A percentile compares a stretch with the other conserved stretches of the same genome.
Conservation (phyloP, 805 yeast genomes). For the Cyberlindnera euphorbiiphila region DNA sequence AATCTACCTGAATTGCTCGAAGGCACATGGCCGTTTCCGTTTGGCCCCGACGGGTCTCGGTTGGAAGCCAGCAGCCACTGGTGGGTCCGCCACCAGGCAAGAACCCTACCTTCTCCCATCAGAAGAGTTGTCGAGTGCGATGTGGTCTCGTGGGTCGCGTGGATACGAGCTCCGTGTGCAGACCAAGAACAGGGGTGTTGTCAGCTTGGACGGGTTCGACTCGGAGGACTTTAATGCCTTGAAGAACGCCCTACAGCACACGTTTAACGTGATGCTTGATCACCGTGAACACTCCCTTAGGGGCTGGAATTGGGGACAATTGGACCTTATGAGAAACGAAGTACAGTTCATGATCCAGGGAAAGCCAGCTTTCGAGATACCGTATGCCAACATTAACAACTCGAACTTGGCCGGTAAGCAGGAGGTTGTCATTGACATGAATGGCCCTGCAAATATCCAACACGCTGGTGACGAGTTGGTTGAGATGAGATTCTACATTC, state of each 20-base stretch:
- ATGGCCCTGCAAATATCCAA: conserved; percentile 47
- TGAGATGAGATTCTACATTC: conserved; percentile 89
- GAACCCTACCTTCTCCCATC: conserved; percentile 88
- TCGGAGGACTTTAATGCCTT: conserved; percentile 74
- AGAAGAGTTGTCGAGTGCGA: conserved; percentile 71
- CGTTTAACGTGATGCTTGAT: conserved; percentile 71
- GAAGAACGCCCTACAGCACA: conserved; percentile 78
- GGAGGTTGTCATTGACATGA: conserved; percentile 90
- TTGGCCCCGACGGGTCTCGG: conserved; percentile 97
- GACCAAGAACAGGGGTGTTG: conserved; percentile 83
- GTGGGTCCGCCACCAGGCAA: conserved; percentile 43
- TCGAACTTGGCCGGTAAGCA: conserved; percentile 87
- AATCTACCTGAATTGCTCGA: conserved; percentile 85
- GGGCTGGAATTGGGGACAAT: conserved; percentile 99
- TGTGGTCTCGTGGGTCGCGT: conserved; percentile 92
- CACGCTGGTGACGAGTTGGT: conserved; percentile 94
- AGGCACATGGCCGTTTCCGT: conserved; percentile 82
- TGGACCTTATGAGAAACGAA: conserved; percentile 90
- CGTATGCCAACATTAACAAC: conserved; percentile 75
- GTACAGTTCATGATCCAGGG: conserved; percentile 80
- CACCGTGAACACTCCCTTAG: conserved; percentile 86
- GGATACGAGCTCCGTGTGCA: conserved; percentile 88
- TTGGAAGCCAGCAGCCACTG: conserved; percentile 73
- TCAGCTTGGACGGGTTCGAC: conserved; percentile 89
- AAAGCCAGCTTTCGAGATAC: conserved; percentile 88